Base-by-base conservation (phyloP, 768 basidiomycete species). In the Termitomyces sp. region DNA sequence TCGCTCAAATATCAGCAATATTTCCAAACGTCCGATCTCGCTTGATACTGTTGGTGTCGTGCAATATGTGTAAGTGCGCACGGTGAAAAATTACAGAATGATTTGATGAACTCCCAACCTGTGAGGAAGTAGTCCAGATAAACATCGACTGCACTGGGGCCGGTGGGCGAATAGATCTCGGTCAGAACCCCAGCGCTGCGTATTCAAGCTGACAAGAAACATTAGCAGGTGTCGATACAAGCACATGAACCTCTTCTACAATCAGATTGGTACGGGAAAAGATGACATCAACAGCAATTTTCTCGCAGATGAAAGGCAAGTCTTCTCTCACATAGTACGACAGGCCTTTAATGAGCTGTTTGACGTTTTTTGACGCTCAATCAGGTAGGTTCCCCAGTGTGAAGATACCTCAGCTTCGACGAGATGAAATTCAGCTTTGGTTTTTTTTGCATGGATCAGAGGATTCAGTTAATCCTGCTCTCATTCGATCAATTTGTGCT, bases 351-450 rank as follows among this genome's bases (percentile, higher is more conserved):
- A 6, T 42, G 4, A 59, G 14, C 2, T 51, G 37, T 5, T 52
- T 38, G 15, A 10, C 34, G 49, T 52, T 14, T 25, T 40, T 31
- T 43, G 51, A 50, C 48, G 47, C 31, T 59, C 36, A 20, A 50
- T n/a, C 50, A 40, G 17, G 36, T 59, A 59, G 4, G 58, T 20
- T 12, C 25, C 29, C 58, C 58, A 59, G 48, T 59, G 38, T 15
- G 37, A 9, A 11, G 58, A 59, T 11, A 29, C 34, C 25, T 40
- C 20, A 3, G 58, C 49, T n/a, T 52, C 17, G 42, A 52, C 32
- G 5, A 59, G 40, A 52, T 52, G 58, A 25, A 50, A 59, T 40
- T 59, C 58, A 14, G 37, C 58, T 47, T 36, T 9, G 36, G 58
- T 25, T 25, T 25, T 50, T 51, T 11, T 52, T 50, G 40, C n/a